Conservation (phyloP, 2,329 filamentous ascomycete genomes). For the Hymenoscyphus fructigenus region DNA sequence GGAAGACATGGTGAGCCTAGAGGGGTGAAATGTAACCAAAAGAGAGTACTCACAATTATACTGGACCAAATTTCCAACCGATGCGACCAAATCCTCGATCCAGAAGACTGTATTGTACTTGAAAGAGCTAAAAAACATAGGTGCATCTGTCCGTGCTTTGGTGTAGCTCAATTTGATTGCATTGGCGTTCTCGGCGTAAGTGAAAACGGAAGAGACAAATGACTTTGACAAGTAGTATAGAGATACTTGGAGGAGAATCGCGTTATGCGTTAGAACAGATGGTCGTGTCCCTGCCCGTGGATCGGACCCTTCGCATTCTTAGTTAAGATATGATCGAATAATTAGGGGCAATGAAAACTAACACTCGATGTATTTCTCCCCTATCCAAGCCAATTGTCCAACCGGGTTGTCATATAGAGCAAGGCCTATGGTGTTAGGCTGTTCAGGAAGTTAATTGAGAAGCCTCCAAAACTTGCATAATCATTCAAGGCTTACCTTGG, state of each 20-base stretch:
- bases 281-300: constrained; percentile 21
- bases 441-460: neutral
- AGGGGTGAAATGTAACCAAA: neutral
- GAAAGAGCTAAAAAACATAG: constrained; percentile 25
- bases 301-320: constrained; percentile 20
- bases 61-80: neutral
- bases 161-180: constrained; percentile 40
- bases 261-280: constrained; percentile 19
- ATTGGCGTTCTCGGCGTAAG: constrained; percentile 40
- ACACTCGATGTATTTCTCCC: neutral
- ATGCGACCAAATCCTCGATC: constrained; percentile 8
- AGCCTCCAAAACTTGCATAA: constrained; percentile 5
- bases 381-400: constrained; percentile 27
- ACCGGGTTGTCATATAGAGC: constrained; percentile 27
- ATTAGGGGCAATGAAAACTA: neutral
- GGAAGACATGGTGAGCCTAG: neutral
- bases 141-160: constrained; percentile 27
- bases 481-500: constrained; percentile 13
- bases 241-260: constrained; percentile 22
- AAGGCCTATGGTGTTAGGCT: constrained; percentile 27
- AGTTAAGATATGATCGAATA: neutral
- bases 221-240: constrained; percentile 23
- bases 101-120: constrained; percentile 25
- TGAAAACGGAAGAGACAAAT: constrained; percentile 38
- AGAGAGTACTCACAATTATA: neutral